Percentiles rank a stretch among this genome's conserved stretches.
Conservation (phyloP, 208 protist genomes). For the Trypanosomatidae sp. region DNA sequence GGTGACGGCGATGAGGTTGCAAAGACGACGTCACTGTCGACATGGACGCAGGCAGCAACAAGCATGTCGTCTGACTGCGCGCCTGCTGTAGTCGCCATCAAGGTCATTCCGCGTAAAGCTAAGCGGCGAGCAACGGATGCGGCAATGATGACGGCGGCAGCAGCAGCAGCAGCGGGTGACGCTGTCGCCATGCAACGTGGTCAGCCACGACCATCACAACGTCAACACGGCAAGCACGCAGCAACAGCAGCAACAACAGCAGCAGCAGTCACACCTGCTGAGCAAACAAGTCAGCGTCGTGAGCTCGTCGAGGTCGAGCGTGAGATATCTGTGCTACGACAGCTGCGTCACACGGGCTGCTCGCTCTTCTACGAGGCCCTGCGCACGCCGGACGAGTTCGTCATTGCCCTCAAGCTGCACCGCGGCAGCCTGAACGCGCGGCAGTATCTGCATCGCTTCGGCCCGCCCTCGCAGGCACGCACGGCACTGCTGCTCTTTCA, state of each 20-base stretch:
- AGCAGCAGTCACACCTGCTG: background rate
- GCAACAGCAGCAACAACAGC: background rate
- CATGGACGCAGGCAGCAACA: no score
- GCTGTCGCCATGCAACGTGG: background rate
- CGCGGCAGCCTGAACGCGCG: conserved; percentile 43
- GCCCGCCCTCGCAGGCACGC: conserved; percentile 34
- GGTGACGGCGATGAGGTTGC: background rate
- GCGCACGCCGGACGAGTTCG: conserved; percentile 57
- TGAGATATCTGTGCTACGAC: conserved; percentile 52
- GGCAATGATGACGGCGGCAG: conserved; percentile 2
- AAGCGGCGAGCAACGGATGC: no score
- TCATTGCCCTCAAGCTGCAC: conserved; percentile 67
- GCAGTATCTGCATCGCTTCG: conserved; percentile 43
- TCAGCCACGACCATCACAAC: background rate
- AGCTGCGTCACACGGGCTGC: conserved; percentile 54
- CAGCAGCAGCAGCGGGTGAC: conserved; percentile 2
- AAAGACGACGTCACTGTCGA: background rate
- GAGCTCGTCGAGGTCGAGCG: conserved; percentile 58
- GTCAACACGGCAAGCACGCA: background rate
- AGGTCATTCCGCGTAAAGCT: conserved; percentile 40
- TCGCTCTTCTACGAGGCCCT: conserved; percentile 57
- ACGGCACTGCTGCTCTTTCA: conserved; percentile 56
- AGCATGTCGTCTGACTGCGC: background rate
- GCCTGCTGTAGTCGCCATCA: conserved; percentile 26
- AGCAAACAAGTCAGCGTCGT: conserved; percentile 6